Evolutionary conservation across 1,284 basidiomycete species (phyloP).

Genomic region (Papiliotrema fonsecae): DNA sequence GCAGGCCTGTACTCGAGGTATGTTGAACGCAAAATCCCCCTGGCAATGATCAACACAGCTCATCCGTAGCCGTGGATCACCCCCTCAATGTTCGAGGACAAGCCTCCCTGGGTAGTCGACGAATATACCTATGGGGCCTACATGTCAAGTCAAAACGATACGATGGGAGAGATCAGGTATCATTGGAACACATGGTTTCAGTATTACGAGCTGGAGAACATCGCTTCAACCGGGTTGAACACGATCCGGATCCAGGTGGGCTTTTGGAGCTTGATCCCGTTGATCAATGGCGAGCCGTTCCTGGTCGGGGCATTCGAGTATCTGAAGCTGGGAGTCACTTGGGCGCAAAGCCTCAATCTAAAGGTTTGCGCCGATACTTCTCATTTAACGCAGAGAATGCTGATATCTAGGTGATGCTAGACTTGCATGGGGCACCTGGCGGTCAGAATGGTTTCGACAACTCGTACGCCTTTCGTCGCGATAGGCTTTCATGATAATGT

Average conservation of each 20-base stretch:
- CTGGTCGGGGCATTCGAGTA: conserved; percentile 37
- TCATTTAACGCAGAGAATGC: background rate
- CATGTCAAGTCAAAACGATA: conserved; percentile 22
- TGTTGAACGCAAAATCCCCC: background rate
- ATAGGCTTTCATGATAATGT: background rate
- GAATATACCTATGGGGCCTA: conserved; percentile 44
- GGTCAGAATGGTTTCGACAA: conserved; percentile 51
- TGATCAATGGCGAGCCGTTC: conserved; percentile 35
- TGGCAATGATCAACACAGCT: background rate
- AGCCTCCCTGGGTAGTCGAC: conserved; percentile 45
- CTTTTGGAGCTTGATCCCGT: conserved; percentile 43
- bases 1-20: conserved; percentile 42
- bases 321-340: conserved; percentile 35
- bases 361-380: conserved; percentile 16
- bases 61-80: conserved; percentile 44
- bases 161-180: conserved; percentile 26
- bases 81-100: conserved; percentile 39
- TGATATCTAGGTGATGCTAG: conserved; percentile 28
- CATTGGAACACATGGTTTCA: conserved; percentile 48
- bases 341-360: conserved; percentile 33
- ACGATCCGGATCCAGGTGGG: conserved; percentile 45
- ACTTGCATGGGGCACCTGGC: conserved; percentile 68
- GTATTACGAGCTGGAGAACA: conserved; percentile 56
- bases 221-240: conserved; percentile 38
- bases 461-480: conserved; percentile 11